Evolutionary conservation across 768 basidiomycete genomes (phyloP).

Genomic region (Plicaturopsis crispa): DNA sequence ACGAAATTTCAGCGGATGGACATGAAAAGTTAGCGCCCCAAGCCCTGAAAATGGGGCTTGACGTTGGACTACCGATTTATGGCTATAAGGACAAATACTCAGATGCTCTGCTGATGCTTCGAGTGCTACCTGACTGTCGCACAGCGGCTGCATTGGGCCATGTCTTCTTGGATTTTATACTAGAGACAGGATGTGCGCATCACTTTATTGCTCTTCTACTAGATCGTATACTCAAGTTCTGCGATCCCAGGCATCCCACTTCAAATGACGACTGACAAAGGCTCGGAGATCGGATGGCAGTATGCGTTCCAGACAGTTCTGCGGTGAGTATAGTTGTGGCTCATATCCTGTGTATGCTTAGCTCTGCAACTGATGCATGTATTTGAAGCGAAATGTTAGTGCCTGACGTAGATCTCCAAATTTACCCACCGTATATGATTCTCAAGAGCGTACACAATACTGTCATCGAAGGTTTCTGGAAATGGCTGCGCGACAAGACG

Average conservation of each 20-base stretch:
- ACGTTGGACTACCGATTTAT: constrained; percentile 6
- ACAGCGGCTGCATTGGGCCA: background rate
- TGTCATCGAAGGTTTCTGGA: constrained; percentile 11
- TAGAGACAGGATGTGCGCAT: too few species aligned
- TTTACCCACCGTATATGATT: constrained; percentile 2
- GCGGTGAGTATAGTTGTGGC: too few species aligned
- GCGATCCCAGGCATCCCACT: constrained; percentile 6
- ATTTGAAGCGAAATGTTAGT: too few species aligned
- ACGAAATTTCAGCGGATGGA: constrained; percentile 18
- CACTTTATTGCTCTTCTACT: too few species aligned
- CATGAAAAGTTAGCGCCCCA: constrained; percentile 20
- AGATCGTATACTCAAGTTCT: too few species aligned
- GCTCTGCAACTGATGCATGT: too few species aligned
- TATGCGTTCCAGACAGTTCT: constrained; percentile 7
- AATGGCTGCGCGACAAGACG: constrained; percentile 10
- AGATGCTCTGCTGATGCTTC: constrained; percentile 1
- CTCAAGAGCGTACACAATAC: constrained; percentile 12
- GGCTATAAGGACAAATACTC: constrained; percentile 8
- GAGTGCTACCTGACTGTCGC: constrained; percentile 4
- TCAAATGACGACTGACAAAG: constrained; percentile 6
- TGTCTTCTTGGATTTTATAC: constrained; percentile 7
- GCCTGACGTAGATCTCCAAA: background rate
- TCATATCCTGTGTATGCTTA: too few species aligned
- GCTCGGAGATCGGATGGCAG: constrained; percentile 5
- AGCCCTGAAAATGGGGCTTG: constrained; percentile 19